Evolutionary conservation across 768 basidiomycete species (phyloP).

Genomic region (Lyophyllum shimeji): DNA sequence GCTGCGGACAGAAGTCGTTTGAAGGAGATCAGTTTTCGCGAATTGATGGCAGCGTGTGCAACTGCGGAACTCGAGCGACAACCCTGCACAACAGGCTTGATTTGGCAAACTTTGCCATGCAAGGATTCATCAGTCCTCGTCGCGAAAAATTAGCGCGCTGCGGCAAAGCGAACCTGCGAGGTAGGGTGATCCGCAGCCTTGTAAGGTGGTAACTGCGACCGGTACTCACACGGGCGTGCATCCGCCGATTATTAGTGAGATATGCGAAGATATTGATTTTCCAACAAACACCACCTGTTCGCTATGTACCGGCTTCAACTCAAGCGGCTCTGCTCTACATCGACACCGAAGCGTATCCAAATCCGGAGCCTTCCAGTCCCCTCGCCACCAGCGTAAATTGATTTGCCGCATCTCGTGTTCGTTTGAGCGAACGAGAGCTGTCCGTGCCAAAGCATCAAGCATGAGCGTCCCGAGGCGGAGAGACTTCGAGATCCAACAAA

Average conservation of each 20-base stretch:
- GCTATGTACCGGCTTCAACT: neutral
- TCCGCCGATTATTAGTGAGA: neutral
- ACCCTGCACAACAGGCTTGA: too few species aligned
- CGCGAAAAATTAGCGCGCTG: neutral
- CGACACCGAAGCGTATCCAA: constrained; percentile 74
- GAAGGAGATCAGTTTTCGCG: neutral
- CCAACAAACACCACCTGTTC: neutral
- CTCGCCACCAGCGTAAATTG: constrained; percentile 85
- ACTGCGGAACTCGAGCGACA: neutral
- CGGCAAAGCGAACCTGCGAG: too few species aligned
- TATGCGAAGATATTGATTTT: neutral
- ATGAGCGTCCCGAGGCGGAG: constrained; percentile 1
- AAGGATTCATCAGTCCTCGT: neutral
- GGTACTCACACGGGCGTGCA: neutral
- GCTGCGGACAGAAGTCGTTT: neutral
- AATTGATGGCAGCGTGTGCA: neutral
- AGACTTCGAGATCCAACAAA: constrained; percentile 28
- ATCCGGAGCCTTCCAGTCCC: constrained; percentile 82
- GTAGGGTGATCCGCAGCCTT: neutral
- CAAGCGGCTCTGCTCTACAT: constrained; percentile 35
- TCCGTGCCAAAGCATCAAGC: neutral
- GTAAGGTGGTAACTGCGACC: too few species aligned
- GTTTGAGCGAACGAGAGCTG: constrained; percentile 71
- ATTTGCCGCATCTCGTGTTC: constrained; percentile 79
- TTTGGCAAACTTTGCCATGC: neutral